A percentile compares a stretch with the other conserved stretches of the same genome.
phyloP scores from a whole-genome alignment of 2,329 filamentous ascomycete genomes.

The Ceratocystis albifundus region DNA sequence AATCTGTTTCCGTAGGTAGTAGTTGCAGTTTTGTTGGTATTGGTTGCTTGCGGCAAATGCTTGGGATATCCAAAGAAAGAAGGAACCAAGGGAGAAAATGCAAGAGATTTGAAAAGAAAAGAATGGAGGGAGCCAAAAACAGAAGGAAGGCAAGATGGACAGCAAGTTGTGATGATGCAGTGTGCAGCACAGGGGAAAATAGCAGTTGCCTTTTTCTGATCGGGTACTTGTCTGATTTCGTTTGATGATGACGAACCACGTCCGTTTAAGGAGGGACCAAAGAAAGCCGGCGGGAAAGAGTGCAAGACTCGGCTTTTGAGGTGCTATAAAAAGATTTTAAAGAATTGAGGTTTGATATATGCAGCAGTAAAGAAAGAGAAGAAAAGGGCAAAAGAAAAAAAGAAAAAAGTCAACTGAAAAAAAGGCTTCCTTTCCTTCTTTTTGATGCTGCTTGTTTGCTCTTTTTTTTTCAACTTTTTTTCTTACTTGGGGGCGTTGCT shows the following conservation, averaged over 20 bases:
- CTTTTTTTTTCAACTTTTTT: not conserved
- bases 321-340: not conserved
- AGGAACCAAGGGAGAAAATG: not conserved
- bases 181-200: not conserved
- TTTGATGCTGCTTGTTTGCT: not conserved
- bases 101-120: not conserved
- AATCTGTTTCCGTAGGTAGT: too few species aligned
- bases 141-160: not conserved
- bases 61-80: not conserved
- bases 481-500: not conserved
- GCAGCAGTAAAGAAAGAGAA: not conserved
- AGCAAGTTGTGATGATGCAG: not conserved
- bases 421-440: not conserved
- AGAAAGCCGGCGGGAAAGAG: conserved; percentile 1
- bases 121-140: not conserved
- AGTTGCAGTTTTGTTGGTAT: not conserved
- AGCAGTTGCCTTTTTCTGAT: not conserved
- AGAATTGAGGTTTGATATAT: not conserved
- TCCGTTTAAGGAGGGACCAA: conserved; percentile 2
- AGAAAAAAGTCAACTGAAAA: not conserved
- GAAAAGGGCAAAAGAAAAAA: not conserved
- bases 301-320: not conserved
- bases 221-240: not conserved
- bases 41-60: not conserved
- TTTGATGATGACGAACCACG: not conserved